Evolutionary conservation across 768 basidiomycete species (phyloP), one percentile per base, ranked within the genome.

Genomic region (Goffeauzyma gilvescens): DNA sequence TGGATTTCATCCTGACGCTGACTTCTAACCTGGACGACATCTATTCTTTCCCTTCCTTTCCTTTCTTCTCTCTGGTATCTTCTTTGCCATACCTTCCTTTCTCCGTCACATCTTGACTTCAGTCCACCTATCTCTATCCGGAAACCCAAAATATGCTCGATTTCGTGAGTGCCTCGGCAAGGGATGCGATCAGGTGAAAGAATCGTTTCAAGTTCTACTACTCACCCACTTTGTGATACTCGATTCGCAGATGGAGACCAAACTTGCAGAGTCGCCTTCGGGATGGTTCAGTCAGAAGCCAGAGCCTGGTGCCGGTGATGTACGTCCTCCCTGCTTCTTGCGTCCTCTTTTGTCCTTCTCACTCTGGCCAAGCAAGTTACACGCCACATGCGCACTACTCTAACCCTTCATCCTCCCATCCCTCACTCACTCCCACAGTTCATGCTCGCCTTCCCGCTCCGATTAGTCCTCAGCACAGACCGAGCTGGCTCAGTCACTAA

Each of bases 381-480:
- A 6, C 12, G 5, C 9, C 4, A 14, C n/a, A 12, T 3, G 10
- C 26, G 13, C 42, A 2, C 7, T 34, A 9, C 25, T 12, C 7
- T 17, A 28, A 3, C 39, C 20, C 26, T 9, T 24, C 35, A 26
- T 30, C 24, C 5, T 24, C 13, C 23, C 30, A 10, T 34, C 28
- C 27, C 17, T 31, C 14, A 26, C 13, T 20, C 37, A 18, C 21
- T 20, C 1, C 17, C 8, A 18, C 46, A 59, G 58, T 59, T 56
- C 49, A 56, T 59, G 56, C 48, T 63, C 45, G 51, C 52, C 43
- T 60, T 57, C 51, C 49, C 56, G 8, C 49, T 59, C 45, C 45
- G 52, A 45, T n/a, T n/a, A n/a, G 49, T 48, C 1, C 39, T 63
- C 7, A 23, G 59, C 31, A 45, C 35, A 1, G 55, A 55, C 22